Conservation (phyloP, 2,329 filamentous ascomycete species). For the Aspergillus pseudoterreus region DNA sequence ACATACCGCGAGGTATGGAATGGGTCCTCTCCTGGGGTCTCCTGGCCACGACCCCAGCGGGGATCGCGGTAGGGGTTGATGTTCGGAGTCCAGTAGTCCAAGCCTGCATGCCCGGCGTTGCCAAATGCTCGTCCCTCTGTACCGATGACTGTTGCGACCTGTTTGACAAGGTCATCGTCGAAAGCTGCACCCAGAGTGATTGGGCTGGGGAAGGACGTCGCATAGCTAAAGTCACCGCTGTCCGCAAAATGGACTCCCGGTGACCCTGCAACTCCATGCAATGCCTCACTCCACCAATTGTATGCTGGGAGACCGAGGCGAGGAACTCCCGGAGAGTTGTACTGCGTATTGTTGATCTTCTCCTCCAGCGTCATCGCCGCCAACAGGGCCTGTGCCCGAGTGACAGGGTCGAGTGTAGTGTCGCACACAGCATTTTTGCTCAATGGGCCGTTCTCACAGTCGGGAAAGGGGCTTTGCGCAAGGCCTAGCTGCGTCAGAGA, state of each 20-base stretch:
- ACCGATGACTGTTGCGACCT: slow-evolving; percentile 48
- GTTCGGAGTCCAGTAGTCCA: slow-evolving; percentile 51
- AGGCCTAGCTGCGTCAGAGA: neutral
- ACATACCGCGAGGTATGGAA: slow-evolving; percentile 23
- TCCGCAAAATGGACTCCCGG: slow-evolving; percentile 51
- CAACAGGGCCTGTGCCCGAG: slow-evolving; percentile 42
- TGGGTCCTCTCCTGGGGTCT: slow-evolving; percentile 56
- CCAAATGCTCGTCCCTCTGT: slow-evolving; percentile 62
- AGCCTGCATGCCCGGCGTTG: slow-evolving; percentile 48
- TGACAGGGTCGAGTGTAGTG: slow-evolving; percentile 30
- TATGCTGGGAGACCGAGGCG: slow-evolving; percentile 56
- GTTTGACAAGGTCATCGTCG: slow-evolving; percentile 55
- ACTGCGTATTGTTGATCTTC: slow-evolving; percentile 51
- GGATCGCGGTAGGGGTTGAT: slow-evolving; percentile 62
- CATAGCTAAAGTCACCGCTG: slow-evolving; percentile 52
- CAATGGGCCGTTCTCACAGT: slow-evolving; percentile 48
- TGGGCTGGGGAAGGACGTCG: slow-evolving; percentile 61
- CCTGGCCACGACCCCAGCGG: slow-evolving; percentile 56
- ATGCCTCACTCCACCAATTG: slow-evolving; percentile 59
- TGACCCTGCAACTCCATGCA: slow-evolving; percentile 55
- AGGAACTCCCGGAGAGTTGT: slow-evolving; percentile 46
- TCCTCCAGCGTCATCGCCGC: slow-evolving; percentile 46
- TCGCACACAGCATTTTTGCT: slow-evolving; percentile 50
- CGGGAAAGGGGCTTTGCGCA: slow-evolving; percentile 36
- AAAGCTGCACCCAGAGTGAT: slow-evolving; percentile 60